Percentiles rank a stretch among this genome's conserved stretches.
These are phyloP conservation scores for Parachaetomium inaequale DNA, from an alignment of 495 filamentous ascomycete species.

Conservation along the genomic window DNA sequence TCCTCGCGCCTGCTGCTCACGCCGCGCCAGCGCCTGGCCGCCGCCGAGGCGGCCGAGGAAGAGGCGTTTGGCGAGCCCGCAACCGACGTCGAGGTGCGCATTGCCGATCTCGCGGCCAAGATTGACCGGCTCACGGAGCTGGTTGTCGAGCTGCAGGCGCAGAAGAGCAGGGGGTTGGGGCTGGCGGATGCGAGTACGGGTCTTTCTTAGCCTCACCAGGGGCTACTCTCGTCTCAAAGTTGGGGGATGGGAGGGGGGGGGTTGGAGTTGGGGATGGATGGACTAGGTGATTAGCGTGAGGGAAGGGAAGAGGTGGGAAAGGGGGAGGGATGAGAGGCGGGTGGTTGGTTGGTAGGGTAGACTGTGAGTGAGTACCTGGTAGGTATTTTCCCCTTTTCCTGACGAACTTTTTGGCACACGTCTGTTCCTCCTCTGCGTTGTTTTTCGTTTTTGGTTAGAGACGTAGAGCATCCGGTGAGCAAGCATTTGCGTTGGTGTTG, in stretches of 20 bases:
- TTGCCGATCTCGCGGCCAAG: conserved; percentile 44
- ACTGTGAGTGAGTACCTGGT: too few species aligned
- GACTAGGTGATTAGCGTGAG: too few species aligned
- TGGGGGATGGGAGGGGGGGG: not conserved
- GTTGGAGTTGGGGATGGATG: too few species aligned
- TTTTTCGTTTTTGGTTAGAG: not conserved
- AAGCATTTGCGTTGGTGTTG: not conserved
- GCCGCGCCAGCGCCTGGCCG: conserved; percentile 15
- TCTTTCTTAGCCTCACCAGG: not conserved
- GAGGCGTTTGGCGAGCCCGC: conserved; percentile 31
- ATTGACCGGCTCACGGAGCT: conserved; percentile 47
- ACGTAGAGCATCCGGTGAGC: not conserved
- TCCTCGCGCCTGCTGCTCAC: not conserved
- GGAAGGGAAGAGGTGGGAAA: too few species aligned
- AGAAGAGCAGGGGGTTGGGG: conserved; percentile 23
- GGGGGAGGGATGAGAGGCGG: too few species aligned
- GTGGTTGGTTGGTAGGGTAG: too few species aligned
- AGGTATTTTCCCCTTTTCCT: too few species aligned
- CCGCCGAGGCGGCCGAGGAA: conserved; percentile 29
- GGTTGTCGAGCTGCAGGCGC: conserved; percentile 39
- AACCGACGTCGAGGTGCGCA: conserved; percentile 41
- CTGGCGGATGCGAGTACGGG: conserved; percentile 25
- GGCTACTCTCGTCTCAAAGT: not conserved
- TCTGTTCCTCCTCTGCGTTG: too few species aligned
- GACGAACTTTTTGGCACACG: too few species aligned